Conservation (phyloP, 2,329 filamentous ascomycete species). For the Stenocarpella maydis region DNA sequence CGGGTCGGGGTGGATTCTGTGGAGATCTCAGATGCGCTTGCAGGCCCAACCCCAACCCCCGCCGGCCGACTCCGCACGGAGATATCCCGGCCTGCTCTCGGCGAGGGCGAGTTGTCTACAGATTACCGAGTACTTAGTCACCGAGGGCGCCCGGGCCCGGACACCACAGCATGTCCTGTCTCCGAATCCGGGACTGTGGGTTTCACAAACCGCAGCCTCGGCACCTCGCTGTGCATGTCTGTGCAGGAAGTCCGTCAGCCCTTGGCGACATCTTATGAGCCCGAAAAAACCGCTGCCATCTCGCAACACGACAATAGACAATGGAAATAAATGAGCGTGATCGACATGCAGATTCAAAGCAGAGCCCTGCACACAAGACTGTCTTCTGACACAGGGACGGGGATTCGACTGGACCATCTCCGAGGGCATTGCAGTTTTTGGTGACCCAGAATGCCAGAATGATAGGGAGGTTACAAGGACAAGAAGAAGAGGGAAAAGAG, state of each 20-base stretch:
- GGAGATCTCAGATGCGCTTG: slow-evolving; percentile 8
- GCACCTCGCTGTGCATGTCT: not conserved
- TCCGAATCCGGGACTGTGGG: too few species aligned
- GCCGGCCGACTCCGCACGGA: slow-evolving; percentile 19
- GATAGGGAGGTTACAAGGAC: too few species aligned
- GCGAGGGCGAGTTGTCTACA: not conserved
- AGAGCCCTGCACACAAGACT: too few species aligned
- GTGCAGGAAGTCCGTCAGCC: not conserved
- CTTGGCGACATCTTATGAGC: too few species aligned
- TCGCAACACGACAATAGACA: too few species aligned
- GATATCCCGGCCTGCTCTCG: slow-evolving; percentile 24
- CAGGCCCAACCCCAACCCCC: not conserved
- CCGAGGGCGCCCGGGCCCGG: not conserved
- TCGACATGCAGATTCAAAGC: too few species aligned
- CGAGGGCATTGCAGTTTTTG: not conserved
- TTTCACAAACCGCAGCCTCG: not conserved
- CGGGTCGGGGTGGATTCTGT: slow-evolving; percentile 18
- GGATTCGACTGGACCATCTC: not conserved
- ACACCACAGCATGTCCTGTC: not conserved
- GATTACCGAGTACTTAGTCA: too few species aligned
- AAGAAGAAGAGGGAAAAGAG: too few species aligned
- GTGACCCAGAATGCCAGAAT: not conserved
- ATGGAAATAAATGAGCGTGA: too few species aligned
- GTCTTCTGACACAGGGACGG: too few species aligned
- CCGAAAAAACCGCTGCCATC: too few species aligned